Base-by-base conservation (phyloP, 2,329 filamentous ascomycete species). In the Leptographium wingfieldii region DNA sequence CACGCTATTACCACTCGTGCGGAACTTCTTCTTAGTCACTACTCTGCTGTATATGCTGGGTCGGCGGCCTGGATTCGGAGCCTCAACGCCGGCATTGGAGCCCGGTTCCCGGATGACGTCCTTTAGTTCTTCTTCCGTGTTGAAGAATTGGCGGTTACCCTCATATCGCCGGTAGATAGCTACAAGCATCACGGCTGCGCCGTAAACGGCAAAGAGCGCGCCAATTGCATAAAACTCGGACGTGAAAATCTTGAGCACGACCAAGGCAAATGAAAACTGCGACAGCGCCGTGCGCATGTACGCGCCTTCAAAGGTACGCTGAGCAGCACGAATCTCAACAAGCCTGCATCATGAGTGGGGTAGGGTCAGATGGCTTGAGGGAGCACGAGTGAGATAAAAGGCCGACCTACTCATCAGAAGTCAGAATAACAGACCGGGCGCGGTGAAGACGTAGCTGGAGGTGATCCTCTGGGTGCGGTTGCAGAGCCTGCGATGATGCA, bases 161-260 rank as follows among this genome's bases (percentile, higher is more conserved):
- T 96, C 89, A 69, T 92, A 89, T 59, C 94, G 84, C 61, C 94
- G 82, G 73, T 95, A 95, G 59, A 90, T 77, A 67, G 90, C 88
- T 62, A 95, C 90, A 31, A 89, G 78, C 69, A 97, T 77, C 55
- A 99, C 82, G 7, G 90, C 89, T 3, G 86, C 85, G 14, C 92
- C 94, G 69, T 97, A 97, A 56, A 90, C 85, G 52, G 94, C 92
- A 70, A 96, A 96, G 38, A 99, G 79, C 7, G 94, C 94, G n/a
- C 94, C 94, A 64, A 96, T 96, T 66, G 87, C 85, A 74, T 97
- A 97, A 77, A 99, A 97, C 70, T 97, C 94, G 58, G 86, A 82
- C 10, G 91, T 96, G 76, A 99, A 97, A 73, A 99, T 95, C 76
- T 95, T 96, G 66, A 96, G 83, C 58, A 99, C 89, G 64, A 99